Evolutionary conservation across 2,329 filamentous ascomycete genomes (phyloP).

Genomic region (Teratosphaeria epicoccoides): DNA sequence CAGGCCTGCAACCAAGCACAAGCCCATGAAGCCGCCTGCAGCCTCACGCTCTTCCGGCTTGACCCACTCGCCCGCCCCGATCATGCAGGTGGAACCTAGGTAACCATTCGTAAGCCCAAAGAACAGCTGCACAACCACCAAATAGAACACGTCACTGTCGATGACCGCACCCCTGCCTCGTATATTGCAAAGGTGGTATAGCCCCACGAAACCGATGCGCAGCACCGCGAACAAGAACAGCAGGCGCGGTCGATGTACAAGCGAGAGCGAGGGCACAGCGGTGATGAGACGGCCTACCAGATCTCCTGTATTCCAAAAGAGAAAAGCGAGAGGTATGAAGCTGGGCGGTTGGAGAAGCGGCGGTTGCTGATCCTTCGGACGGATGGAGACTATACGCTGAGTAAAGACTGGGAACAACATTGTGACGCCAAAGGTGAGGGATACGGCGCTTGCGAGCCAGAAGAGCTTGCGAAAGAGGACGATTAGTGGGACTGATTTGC

Average conservation of each 20-base stretch:
- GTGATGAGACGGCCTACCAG: constrained; percentile 64
- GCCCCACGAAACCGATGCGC: constrained; percentile 62
- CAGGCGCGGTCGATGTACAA: constrained; percentile 52
- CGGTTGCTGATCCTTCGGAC: constrained; percentile 34
- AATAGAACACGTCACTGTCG: constrained; percentile 76
- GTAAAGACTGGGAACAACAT: constrained; percentile 98
- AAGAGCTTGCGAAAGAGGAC: constrained; percentile 65
- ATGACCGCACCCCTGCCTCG: constrained; percentile 63
- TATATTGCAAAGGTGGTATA: constrained; percentile 87
- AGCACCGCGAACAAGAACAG: constrained; percentile 58
- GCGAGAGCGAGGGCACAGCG: constrained; percentile 42
- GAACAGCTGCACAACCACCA: constrained; percentile 67
- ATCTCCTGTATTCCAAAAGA: constrained; percentile 90
- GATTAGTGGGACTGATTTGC: constrained; percentile 48
- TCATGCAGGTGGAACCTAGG: constrained; percentile 81
- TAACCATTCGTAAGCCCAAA: constrained; percentile 85
- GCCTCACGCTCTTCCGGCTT: constrained; percentile 74
- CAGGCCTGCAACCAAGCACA: constrained; percentile 78
- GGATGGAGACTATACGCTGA: constrained; percentile 35
- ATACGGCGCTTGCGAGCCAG: constrained; percentile 67
- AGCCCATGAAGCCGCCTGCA: constrained; percentile 84
- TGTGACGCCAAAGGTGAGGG: constrained; percentile 68
- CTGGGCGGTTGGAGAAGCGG: constrained; percentile 54
- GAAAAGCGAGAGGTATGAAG: constrained; percentile 83
- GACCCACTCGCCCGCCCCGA: constrained; percentile 74